Base-by-base conservation (phyloP, 208 protist species). In the Zelonia costaricensis region DNA sequence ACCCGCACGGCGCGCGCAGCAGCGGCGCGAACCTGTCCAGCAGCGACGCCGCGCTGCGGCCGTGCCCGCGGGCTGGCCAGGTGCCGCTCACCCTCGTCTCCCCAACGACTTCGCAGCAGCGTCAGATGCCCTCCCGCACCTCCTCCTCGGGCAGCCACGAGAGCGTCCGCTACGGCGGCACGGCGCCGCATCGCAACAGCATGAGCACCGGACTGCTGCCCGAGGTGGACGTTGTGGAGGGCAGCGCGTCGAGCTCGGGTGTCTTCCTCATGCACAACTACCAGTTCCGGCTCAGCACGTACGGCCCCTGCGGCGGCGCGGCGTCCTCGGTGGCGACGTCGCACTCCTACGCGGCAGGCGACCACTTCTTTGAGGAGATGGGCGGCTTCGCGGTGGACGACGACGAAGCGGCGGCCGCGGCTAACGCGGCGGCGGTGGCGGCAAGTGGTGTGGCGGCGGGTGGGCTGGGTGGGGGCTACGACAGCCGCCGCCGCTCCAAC, bases 221-320 rank as follows among this genome's bases (percentile, higher is more conserved):
- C 3, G 35, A 56, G 20, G 27, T 51, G 53, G 63, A 62, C 13
- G 53, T 69, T 1, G 36, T 49, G 15, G 23, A 12, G n/a, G 62
- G 49, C 25, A 62, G 44, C 45, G 33, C 53, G 23, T 30, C 54
- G 20, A 69, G 47, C 45, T 47, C 51, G 28, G 22, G 51, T 9
- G 51, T 42, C 33, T 33, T 33, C 13, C 35, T 42, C 8, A 18
- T 43, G 36, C 51, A 69, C 45, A 20, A 48, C 45, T 56, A 23
- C 45, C 62, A 27, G 7, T 42, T 69, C 16, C 62, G 27, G 9
- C 48, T 69, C 27, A 45, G 30, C 20, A 43, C 35, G 35, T 18
- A 42, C 30, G 33, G 2, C 20, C 31, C 13, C 12, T 31, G 51
- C 20, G 22, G 28, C 18, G 52, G 53, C 22, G 55, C 36, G 16